phyloP scores from a whole-genome alignment of 164 flowering plant species.

The Vitis rupestris region DNA sequence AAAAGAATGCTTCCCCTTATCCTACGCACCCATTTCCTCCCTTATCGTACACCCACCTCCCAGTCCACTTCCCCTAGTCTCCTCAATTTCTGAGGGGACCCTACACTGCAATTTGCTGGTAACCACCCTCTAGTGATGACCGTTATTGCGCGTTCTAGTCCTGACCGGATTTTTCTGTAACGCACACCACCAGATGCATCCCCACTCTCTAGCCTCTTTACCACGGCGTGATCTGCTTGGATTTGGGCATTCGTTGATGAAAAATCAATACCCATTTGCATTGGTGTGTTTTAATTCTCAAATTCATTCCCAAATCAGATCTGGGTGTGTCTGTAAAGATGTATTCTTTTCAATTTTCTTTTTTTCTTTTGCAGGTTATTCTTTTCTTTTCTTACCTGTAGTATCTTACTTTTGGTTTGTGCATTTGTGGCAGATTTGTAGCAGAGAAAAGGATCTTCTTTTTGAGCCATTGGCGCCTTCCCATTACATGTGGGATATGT shows the following conservation, averaged over 20 bases:
- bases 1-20: constrained; percentile 14
- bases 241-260: constrained; percentile 28
- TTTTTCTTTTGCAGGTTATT: constrained; percentile 16
- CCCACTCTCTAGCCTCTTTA: constrained; percentile 14
- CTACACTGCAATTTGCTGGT: constrained; percentile 11
- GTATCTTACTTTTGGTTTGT: constrained; percentile 32
- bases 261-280: constrained; percentile 24
- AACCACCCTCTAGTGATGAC: constrained; percentile 19
- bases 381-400: constrained; percentile 10
- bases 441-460: constrained; percentile 44
- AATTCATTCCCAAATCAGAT: constrained; percentile 30
- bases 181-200: constrained; percentile 13
- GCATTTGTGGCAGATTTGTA: constrained; percentile 48
- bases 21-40: constrained; percentile 31
- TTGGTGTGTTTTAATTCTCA: constrained; percentile 18
- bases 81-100: constrained; percentile 14
- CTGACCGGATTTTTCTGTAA: constrained; percentile 20
- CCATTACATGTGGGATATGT: constrained; percentile 22
- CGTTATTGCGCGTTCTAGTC: constrained; percentile 31
- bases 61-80: constrained; percentile 3
- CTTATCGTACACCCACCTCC: constrained; percentile 20
- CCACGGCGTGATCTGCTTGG: constrained; percentile 42
- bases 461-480: constrained; percentile 20
- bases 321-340: constrained; percentile 45
- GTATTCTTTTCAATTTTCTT: constrained; percentile 24